Evolutionary conservation across 2,329 filamentous ascomycete species (phyloP), one percentile per base, ranked within the genome.

Genomic region (Sporothrix brunneoviolacea): DNA sequence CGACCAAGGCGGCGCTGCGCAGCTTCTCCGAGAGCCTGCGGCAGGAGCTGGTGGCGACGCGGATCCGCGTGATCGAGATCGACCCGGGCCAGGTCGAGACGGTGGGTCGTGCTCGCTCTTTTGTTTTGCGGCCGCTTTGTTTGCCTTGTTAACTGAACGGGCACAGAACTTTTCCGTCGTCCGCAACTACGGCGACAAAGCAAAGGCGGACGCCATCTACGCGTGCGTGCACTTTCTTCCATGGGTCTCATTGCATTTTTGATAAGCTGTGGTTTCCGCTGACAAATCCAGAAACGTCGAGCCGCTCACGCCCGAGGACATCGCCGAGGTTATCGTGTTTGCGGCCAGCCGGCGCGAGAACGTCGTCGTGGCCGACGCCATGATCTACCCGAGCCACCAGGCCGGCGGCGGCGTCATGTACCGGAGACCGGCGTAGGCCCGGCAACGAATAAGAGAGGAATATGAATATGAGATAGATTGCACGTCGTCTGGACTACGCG

Each of bases 21-120:
- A 85, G 78, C 58, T 95, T 95, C 70, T 90, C 88, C 1, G 89
- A 95, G 51, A 78, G 84, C 9, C 68, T 96, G 64, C 77, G 91
- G 58, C 88, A 83, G 65, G 91, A 96, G 70, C 76, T 94, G 53
- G 84, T 96, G 58, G 76, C 85, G 8, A 88, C 84, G 16, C 76
- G 86, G 50, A 88, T 95, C 55, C 75, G 91, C 51, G 76, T 95
- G 54, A 95, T 95, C 55, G 87, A 89, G 67, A 77, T 96, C 61
- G 91, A 95, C 62, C 91, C 91, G 0, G 91, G 91, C 21, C 90
- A 95, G 70, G 90, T 95, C 41, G 89, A 95, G 75, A 95, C 91
- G 38, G 88, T 28, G 24, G 24, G 24, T 28, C n/a, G n/a, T n/a
- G n/a, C n/a, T n/a, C n/a, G n/a, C 10, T 28, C 24, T 28, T 28